Conservation (phyloP, 148 eudicot genomes). For the Salicornia ramosissima region DNA sequence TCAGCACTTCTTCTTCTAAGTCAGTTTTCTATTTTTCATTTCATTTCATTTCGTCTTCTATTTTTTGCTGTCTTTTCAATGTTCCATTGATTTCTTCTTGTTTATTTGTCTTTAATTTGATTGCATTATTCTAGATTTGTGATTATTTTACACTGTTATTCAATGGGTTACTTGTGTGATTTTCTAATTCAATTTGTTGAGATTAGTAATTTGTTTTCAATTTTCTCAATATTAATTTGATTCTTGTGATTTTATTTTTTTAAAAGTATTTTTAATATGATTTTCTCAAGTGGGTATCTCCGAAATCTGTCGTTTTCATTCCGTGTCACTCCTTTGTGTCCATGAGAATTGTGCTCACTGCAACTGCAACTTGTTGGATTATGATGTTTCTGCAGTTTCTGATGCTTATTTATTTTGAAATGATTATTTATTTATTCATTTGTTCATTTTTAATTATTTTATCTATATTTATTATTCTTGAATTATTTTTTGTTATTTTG, state of each 20-base stretch:
- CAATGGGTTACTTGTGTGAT: background rate
- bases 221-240: constrained; percentile 18
- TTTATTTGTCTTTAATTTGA: background rate
- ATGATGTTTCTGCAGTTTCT: background rate
- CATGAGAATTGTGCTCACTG: background rate
- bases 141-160: background rate
- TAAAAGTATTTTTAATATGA: background rate
- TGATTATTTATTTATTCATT: background rate
- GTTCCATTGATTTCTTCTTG: background rate
- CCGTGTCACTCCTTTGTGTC: background rate
- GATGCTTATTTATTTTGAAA: background rate
- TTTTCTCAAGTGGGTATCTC: constrained; percentile 15
- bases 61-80: background rate
- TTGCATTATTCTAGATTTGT: constrained; percentile 7
- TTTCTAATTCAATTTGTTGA: background rate
- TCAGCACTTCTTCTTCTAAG: constrained; percentile 31
- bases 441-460: background rate
- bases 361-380: constrained; percentile 20
- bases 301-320: constrained; percentile 9
- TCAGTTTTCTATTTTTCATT: constrained; percentile 4
- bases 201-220: background rate
- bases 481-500: background rate
- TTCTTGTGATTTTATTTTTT: constrained; percentile 1
- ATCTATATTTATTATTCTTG: background rate
- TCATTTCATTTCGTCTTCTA: constrained; percentile 21